phyloP scores from a whole-genome alignment of 2,329 filamentous ascomycete genomes.

The Botrytis galanthina region DNA sequence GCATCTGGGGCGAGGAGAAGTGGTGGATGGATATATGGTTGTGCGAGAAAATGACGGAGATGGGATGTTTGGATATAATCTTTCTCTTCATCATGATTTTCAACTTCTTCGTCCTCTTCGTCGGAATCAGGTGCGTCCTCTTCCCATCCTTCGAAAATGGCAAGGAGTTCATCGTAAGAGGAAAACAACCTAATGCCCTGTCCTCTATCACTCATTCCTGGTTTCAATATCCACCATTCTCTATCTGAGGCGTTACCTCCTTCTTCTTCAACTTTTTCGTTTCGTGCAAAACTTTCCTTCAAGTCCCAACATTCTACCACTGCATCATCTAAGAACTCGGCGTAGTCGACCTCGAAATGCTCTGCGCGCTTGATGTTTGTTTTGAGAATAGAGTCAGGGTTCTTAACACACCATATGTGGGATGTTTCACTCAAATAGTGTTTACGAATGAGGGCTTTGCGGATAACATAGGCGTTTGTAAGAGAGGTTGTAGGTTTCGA shows the following conservation, averaged over 20 bases:
- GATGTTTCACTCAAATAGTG: constrained; percentile 87
- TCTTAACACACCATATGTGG: constrained; percentile 80
- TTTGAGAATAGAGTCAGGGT: constrained; percentile 67
- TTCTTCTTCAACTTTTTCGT: constrained; percentile 60
- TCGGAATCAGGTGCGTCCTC: constrained; percentile 62
- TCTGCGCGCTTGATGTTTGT: constrained; percentile 74
- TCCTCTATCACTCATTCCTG: constrained; percentile 93
- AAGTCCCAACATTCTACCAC: constrained; percentile 88
- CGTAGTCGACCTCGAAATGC: constrained; percentile 92
- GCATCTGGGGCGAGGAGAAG: constrained; percentile 55
- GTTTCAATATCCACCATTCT: constrained; percentile 98
- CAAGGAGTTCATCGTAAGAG: constrained; percentile 77
- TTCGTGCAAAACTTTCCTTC: constrained; percentile 70
- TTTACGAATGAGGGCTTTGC: constrained; percentile 94
- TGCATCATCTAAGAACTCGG: constrained; percentile 93
- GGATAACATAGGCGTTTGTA: constrained; percentile 89
- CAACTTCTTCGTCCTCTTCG: constrained; percentile 50
- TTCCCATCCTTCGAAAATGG: constrained; percentile 92
- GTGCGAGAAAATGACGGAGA: constrained; percentile 91
- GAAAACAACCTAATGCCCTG: constrained; percentile 91
- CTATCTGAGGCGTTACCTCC: constrained; percentile 43
- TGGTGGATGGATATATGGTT: constrained; percentile 90
- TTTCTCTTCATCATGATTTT: constrained; percentile 48
- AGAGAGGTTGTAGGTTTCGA: constrained; percentile 60
- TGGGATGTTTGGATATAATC: constrained; percentile 76